These are phyloP conservation scores for Cicer pinnatifidum DNA, from an alignment of 306 rosid species.

Conservation along the genomic window DNA sequence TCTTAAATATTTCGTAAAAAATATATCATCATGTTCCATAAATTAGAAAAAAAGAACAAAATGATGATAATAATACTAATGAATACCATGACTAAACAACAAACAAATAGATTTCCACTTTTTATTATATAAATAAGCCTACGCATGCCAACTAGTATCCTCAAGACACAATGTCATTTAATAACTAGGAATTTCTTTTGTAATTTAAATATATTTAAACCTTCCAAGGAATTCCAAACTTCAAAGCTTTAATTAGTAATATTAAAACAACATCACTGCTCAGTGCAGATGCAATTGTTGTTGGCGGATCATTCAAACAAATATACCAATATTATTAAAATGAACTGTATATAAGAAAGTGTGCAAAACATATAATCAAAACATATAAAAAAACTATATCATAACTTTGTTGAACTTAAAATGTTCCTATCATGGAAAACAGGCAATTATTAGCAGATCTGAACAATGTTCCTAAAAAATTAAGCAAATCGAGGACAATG, in stretches of 20 bases:
- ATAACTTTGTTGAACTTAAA: slow-evolving; percentile 4
- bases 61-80: neutral
- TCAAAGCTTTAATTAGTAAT: slow-evolving; percentile 6
- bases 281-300: neutral
- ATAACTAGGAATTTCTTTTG: slow-evolving; percentile 13
- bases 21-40: neutral
- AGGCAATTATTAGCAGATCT: slow-evolving; percentile 1
- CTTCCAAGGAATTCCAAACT: slow-evolving; percentile 16
- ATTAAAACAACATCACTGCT: slow-evolving; percentile 12
- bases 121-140: neutral
- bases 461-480: slow-evolving; percentile 24
- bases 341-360: slow-evolving; percentile 3
- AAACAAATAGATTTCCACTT: slow-evolving; percentile 4
- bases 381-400: neutral
- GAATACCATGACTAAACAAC: neutral
- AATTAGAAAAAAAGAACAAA: neutral
- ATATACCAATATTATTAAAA: slow-evolving; percentile 19
- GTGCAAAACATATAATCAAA: neutral
- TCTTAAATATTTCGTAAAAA: neutral
- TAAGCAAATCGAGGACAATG: slow-evolving; percentile 11
- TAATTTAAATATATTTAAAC: neutral
- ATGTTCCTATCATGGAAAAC: neutral
- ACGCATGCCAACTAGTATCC: slow-evolving; percentile 30
- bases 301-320: slow-evolving; percentile 30
- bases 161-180: slow-evolving; percentile 5